Evolutionary conservation across 2,329 filamentous ascomycete species (phyloP), one percentile per base, ranked within the genome.

Genomic region (Aspergillus fumigatus): DNA sequence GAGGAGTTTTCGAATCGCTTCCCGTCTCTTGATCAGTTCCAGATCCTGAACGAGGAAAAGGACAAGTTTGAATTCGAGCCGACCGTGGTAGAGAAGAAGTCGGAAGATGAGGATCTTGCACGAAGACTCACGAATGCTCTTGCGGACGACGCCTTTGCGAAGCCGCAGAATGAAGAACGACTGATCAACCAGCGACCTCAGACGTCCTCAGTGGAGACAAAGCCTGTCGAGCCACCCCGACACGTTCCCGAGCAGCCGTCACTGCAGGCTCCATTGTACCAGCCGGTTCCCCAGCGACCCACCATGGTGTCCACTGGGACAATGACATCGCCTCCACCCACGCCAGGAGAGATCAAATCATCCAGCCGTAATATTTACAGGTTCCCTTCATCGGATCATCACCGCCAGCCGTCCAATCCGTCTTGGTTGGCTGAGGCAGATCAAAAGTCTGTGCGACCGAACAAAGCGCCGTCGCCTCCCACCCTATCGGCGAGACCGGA

Each of bases 11-110:
- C 93, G 0, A 82, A 85, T 27, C 84, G 89, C 52, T 99, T 97
- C 64, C 94, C 94, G 0, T 92, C 90, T 5, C 80, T 99, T 25
- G 92, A 97, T 67, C 90, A 97, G 64, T 99, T 99, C 69, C 88
- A 93, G 3, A 79, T 99, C 19, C 78, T 97, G 48, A 91, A 96
- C 64, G 92, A 97, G 60, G 84, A 89, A 59, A 89, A 89, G 3
- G 77, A 84, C 59, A 92, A 90, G 58, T 97, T 97, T 65, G 87
- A 93, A 54, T 97, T 97, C 70, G 87, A 90, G 57, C 73, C 79
- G 47, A 68, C 80, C 14, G 71, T 80, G n/a, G 6, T 77, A 25
- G 75, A 78, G 10, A 74, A 76, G 10, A 74, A 74, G 29, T 53
- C 67, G 2, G 61, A 74, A 43, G 74, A 83, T 29, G 80, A 80